phyloP scores from a whole-genome alignment of 2,329 filamentous ascomycete genomes.

The Zopfia rhizophila region DNA sequence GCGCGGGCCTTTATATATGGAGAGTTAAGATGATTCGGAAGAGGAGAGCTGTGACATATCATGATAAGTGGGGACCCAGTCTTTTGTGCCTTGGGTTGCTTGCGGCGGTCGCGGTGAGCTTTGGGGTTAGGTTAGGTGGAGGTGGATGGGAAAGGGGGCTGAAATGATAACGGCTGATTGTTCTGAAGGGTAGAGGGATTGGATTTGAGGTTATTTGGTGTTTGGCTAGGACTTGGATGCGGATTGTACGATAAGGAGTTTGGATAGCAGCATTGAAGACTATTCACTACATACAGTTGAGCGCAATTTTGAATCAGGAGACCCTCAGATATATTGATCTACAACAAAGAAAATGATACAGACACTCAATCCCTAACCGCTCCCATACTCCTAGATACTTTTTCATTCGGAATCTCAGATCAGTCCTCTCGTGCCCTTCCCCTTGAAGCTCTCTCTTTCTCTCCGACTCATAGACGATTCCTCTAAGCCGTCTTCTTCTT shows the following conservation, averaged over 20 bases:
- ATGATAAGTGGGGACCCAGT: conserved; percentile 88
- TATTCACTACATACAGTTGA: too few relatives aligned
- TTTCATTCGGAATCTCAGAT: too few relatives aligned
- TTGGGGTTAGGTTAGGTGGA: conserved; percentile 76
- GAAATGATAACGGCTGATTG: conserved; percentile 44
- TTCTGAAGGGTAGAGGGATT: neutral
- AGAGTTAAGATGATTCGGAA: conserved; percentile 85
- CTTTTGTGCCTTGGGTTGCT: conserved; percentile 79
- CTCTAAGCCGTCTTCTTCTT: conserved; percentile 58
- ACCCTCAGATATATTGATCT: too few relatives aligned
- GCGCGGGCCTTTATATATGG: conserved; percentile 86
- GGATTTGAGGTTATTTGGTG: too few relatives aligned
- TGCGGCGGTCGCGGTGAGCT: conserved; percentile 79
- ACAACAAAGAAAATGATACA: too few relatives aligned
- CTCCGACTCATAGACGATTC: neutral
- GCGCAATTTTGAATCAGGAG: too few relatives aligned
- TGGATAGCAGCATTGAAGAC: too few relatives aligned
- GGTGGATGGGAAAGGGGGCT: conserved; percentile 60
- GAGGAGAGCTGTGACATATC: conserved; percentile 86
- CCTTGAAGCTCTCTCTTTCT: neutral
- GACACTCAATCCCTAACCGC: too few relatives aligned
- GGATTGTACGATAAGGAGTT: too few relatives aligned
- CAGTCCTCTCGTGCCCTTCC: too few relatives aligned
- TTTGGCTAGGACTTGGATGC: too few relatives aligned
- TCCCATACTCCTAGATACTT: conserved; percentile 11